Percentiles rank a stretch among this genome's conserved stretches.
phyloP scores from a whole-genome alignment of 257 asterid species.

The Capsicum rhomboideum region DNA sequence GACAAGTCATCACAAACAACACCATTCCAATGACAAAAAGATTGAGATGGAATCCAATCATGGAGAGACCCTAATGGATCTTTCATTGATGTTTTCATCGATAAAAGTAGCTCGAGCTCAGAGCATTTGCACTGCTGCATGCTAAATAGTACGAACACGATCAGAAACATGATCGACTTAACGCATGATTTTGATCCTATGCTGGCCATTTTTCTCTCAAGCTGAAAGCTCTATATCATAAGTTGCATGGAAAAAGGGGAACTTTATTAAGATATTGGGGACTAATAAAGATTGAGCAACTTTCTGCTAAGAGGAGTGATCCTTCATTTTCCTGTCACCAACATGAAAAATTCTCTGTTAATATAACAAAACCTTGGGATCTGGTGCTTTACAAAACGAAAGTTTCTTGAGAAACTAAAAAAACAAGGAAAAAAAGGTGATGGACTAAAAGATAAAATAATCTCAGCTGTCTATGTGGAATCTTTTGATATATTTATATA shows the following conservation, averaged over 20 bases:
- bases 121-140: slow-evolving; percentile 30
- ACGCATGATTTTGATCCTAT: slow-evolving; percentile 7
- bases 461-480: slow-evolving; percentile 36
- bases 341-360: slow-evolving; percentile 7
- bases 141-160: slow-evolving; percentile 20
- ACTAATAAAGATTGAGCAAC: slow-evolving; percentile 15
- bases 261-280: neutral
- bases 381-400: slow-evolving; percentile 20
- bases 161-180: slow-evolving; percentile 10
- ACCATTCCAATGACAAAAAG: slow-evolving; percentile 65
- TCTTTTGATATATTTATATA: neutral
- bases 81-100: slow-evolving; percentile 38
- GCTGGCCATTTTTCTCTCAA: slow-evolving; percentile 24
- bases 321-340: slow-evolving; percentile 40
- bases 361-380: slow-evolving; percentile 35
- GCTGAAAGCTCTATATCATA: neutral
- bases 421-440: neutral
- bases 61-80: slow-evolving; percentile 41
- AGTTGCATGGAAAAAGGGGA: neutral
- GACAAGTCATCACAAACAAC: slow-evolving; percentile 49
- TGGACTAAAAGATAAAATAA: slow-evolving; percentile 1
- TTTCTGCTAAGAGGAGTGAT: slow-evolving; percentile 14
- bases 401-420: neutral
- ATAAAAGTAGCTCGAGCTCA: slow-evolving; percentile 43
- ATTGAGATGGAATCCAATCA: slow-evolving; percentile 52